phyloP scores from a whole-genome alignment of 176 grass and related monocot genomes.

The Zea luxurians region DNA sequence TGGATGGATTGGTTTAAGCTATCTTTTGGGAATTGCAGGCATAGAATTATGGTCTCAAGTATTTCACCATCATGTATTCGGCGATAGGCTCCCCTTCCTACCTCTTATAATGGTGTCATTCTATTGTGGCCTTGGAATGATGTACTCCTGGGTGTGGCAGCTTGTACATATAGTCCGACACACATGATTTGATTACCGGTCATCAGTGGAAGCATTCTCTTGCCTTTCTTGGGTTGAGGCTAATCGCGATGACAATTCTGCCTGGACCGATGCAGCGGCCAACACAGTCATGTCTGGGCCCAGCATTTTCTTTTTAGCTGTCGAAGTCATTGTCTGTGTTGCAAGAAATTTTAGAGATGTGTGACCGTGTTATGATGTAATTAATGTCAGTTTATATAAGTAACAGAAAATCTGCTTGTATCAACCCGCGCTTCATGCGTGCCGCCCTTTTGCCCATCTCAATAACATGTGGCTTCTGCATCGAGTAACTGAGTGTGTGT shows the following conservation, averaged over 20 bases:
- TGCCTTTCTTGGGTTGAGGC: not conserved
- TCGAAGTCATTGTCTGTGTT: not conserved
- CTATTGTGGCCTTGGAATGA: conserved; percentile 72
- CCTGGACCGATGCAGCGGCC: not conserved
- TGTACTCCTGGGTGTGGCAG: conserved; percentile 93
- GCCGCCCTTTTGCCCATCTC: not conserved
- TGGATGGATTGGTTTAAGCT: conserved; percentile 56
- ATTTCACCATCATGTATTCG: conserved; percentile 65
- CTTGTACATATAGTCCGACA: conserved; percentile 54
- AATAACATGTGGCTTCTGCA: too few species aligned
- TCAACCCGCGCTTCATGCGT: not conserved
- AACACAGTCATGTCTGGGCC: not conserved
- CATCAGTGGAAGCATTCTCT: not conserved
- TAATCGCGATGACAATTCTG: not conserved
- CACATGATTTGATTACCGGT: conserved; percentile 41
- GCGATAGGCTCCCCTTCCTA: conserved; percentile 70
- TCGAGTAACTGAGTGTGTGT: conserved; percentile 12
- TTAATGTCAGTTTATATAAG: not conserved
- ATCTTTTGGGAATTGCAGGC: conserved; percentile 55
- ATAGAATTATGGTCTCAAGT: conserved; percentile 71
- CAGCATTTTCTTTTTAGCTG: conserved; percentile 2
- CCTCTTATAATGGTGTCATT: conserved; percentile 78
- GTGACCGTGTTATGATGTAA: not conserved
- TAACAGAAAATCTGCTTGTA: not conserved
- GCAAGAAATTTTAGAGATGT: not conserved